Evolutionary conservation across 2,329 filamentous ascomycete species (phyloP).

Genomic region (Cercospora berteroae): DNA sequence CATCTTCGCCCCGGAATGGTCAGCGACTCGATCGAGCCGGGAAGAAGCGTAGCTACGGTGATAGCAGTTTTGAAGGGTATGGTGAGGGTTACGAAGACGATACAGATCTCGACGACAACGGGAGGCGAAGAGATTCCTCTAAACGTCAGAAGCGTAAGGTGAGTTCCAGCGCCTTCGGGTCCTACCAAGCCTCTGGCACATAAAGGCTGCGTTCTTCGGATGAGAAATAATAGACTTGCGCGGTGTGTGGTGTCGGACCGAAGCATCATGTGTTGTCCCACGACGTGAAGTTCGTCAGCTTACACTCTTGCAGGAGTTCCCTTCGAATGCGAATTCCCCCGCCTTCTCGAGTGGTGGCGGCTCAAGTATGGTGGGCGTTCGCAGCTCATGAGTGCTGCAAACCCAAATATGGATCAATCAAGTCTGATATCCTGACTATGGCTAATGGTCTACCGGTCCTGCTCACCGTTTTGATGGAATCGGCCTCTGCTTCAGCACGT

Average conservation of each 20-base stretch:
- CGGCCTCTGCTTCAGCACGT: neutral
- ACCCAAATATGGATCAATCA: neutral
- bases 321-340: conserved; percentile 21
- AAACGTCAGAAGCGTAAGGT: conserved; percentile 37
- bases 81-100: conserved; percentile 69
- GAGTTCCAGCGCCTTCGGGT: conserved; percentile 8
- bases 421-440: neutral
- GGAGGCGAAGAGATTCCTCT: conserved; percentile 21
- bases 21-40: conserved; percentile 62
- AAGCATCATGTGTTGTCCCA: neutral
- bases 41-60: conserved; percentile 74
- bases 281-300: conserved; percentile 7
- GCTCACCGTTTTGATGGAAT: neutral
- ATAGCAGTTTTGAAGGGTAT: conserved; percentile 72
- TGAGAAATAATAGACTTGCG: neutral
- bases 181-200: neutral
- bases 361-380: conserved; percentile 24
- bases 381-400: neutral
- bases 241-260: neutral
- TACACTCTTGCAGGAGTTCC: conserved; percentile 22
- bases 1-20: conserved; percentile 44
- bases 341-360: conserved; percentile 16
- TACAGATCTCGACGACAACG: conserved; percentile 62
- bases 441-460: neutral
- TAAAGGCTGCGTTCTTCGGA: neutral